These are phyloP conservation scores for Aspergillus funiculosus DNA, from an alignment of 495 filamentous ascomycete species.

Conservation along the genomic window DNA sequence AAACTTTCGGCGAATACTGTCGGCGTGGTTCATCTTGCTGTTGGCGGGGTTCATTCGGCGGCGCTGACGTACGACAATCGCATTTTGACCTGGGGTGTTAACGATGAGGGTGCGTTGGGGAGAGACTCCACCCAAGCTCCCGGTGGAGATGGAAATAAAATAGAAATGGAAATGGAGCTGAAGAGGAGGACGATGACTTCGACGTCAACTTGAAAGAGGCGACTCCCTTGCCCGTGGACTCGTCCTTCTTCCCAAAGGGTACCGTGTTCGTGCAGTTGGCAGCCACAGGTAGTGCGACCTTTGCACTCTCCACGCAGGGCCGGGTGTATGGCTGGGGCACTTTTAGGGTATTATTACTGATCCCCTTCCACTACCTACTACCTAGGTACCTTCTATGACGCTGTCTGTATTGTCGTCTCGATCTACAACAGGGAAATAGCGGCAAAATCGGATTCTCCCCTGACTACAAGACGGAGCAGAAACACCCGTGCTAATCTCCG, in stretches of 20 bases:
- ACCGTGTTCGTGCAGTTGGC: slow-evolving; percentile 53
- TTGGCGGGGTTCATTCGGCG: slow-evolving; percentile 62
- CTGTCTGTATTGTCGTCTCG: too few relatives aligned
- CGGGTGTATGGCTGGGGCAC: slow-evolving; percentile 70
- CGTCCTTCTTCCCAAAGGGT: slow-evolving; percentile 43
- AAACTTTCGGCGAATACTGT: slow-evolving; percentile 39
- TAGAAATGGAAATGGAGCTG: slow-evolving; percentile 30
- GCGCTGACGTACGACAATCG: slow-evolving; percentile 61
- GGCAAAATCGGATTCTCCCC: slow-evolving; percentile 65
- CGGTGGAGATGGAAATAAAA: slow-evolving; percentile 40
- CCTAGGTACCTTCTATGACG: too few relatives aligned
- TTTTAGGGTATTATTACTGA: slow-evolving; percentile 63
- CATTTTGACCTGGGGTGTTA: slow-evolving; percentile 69
- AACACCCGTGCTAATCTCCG: slow-evolving; percentile 42
- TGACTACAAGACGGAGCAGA: slow-evolving; percentile 29
- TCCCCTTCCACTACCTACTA: too few relatives aligned
- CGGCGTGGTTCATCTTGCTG: slow-evolving; percentile 55
- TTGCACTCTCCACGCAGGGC: slow-evolving; percentile 59
- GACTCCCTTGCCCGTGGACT: slow-evolving; percentile 48
- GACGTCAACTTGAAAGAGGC: slow-evolving; percentile 55
- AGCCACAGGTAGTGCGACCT: slow-evolving; percentile 58
- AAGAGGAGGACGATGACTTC: slow-evolving; percentile 40
- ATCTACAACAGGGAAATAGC: slow-evolving; percentile 47
- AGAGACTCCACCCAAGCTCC: slow-evolving; percentile 53
- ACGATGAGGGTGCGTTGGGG: slow-evolving; percentile 65